Percentiles rank a stretch among this genome's conserved stretches.
Conservation (phyloP, 2,329 filamentous ascomycete genomes). For the Ophiosphaerella korrae region DNA sequence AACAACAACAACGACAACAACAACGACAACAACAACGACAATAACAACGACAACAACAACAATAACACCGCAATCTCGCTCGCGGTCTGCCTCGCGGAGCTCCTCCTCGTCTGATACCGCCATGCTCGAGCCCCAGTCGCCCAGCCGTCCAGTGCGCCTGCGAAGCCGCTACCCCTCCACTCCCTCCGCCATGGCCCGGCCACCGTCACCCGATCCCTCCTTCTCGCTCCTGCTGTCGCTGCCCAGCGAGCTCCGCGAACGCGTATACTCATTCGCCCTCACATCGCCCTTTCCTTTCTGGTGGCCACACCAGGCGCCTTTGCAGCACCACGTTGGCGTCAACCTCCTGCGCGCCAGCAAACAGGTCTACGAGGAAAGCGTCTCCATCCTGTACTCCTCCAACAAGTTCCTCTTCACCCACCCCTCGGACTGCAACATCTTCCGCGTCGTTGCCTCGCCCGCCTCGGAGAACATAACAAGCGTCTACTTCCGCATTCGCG, state of each 20-base stretch:
- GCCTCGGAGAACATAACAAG: constrained; percentile 33
- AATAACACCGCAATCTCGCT: constrained; percentile 34
- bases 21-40: constrained; percentile 28
- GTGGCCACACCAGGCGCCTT: constrained; percentile 34
- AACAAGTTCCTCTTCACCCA: constrained; percentile 49
- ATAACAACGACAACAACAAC: constrained; percentile 14
- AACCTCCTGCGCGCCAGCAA: constrained; percentile 35
- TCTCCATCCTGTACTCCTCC: constrained; percentile 39
- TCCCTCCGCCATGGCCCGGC: constrained; percentile 13
- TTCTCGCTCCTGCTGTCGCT: constrained; percentile 44
- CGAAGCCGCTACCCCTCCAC: constrained; percentile 28
- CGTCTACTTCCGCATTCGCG: constrained; percentile 44
- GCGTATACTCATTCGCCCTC: constrained; percentile 41
- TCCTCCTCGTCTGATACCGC: constrained; percentile 39
- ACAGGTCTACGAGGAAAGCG: constrained; percentile 42
- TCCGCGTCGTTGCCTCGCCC: constrained; percentile 41
- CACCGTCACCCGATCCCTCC: constrained; percentile 21
- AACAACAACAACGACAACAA: constrained; percentile 22
- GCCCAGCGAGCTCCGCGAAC: constrained; percentile 44
- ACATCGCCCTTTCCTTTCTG: constrained; percentile 39
- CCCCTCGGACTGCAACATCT: constrained; percentile 48
- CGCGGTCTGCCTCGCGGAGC: constrained; percentile 39
- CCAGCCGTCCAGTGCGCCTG: constrained; percentile 32
- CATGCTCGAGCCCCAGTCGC: constrained; percentile 38
- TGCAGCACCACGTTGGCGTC: constrained; percentile 28